A percentile compares a stretch with the other conserved stretches of the same genome.
phyloP scores from a whole-genome alignment of 345 rosid genomes.

The Isatis tinctoria region DNA sequence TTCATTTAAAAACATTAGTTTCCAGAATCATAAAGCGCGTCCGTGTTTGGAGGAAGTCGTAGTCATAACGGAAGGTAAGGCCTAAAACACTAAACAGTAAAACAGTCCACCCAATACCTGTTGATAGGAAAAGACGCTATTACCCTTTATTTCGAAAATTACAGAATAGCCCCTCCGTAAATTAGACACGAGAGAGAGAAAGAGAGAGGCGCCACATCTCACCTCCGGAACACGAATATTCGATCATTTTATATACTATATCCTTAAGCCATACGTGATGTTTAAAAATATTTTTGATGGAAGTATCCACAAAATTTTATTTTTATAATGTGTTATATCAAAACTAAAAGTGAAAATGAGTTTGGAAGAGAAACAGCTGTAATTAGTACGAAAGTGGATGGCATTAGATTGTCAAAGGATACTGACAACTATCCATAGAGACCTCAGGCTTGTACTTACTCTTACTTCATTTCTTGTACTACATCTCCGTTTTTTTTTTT shows the following conservation, averaged over 20 bases:
- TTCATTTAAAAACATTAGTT: background rate
- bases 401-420: slow-evolving; percentile 19
- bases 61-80: slow-evolving; percentile 14
- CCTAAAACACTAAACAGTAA: background rate
- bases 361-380: slow-evolving; percentile 17
- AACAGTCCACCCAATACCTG: background rate
- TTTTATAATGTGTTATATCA: background rate
- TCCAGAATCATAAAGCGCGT: slow-evolving; percentile 2
- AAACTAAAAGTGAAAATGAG: background rate
- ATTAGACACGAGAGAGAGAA: background rate
- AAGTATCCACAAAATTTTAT: background rate
- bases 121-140: background rate
- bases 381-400: slow-evolving; percentile 16
- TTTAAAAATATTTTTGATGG: background rate
- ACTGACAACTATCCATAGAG: slow-evolving; percentile 9
- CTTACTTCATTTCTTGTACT: slow-evolving; percentile 14
- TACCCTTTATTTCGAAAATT: background rate
- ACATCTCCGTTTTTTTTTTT: background rate
- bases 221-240: background rate
- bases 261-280: background rate
- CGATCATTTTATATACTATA: background rate
- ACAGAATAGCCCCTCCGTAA: background rate
- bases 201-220: background rate
- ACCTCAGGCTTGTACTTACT: slow-evolving; percentile 4
- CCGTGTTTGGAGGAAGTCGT: slow-evolving; percentile 25